Evolutionary conservation across 805 yeast genomes (phyloP).

Genomic region (Candida palmyrensis): DNA sequence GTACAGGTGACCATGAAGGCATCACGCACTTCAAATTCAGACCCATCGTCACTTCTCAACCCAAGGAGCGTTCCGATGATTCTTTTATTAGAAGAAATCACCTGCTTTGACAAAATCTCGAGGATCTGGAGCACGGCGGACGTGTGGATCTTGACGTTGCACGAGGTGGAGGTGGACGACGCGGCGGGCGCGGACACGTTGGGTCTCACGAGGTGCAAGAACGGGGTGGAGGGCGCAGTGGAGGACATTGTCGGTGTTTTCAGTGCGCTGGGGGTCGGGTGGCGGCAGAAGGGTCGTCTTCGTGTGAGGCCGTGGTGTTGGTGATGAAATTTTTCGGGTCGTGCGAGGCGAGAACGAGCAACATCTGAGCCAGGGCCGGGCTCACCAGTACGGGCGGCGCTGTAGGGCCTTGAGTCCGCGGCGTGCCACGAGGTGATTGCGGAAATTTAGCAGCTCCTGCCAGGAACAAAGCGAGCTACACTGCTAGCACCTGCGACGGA

Average conservation of each 20-base stretch:
- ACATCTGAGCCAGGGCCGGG: no score
- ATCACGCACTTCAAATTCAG: conserved; percentile 64
- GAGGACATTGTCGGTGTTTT: not conserved
- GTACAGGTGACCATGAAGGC: conserved; percentile 77
- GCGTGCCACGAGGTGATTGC: no score
- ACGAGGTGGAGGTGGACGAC: conserved; percentile 42
- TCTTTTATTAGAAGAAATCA: conserved; percentile 40
- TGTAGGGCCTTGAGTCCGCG: no score
- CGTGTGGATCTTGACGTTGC: conserved; percentile 55
- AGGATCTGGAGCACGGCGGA: conserved; percentile 72
- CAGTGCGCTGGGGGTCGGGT: not conserved
- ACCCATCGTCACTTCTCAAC: conserved; percentile 76
- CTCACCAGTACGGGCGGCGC: no score
- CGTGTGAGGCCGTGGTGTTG: no score
- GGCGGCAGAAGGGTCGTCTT: not conserved
- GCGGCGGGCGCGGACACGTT: conserved; percentile 43
- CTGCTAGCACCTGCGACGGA: no score
- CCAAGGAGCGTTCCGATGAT: conserved; percentile 83
- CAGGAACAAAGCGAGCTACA: no score
- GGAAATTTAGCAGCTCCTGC: no score
- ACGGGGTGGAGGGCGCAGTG: conserved; percentile 17
- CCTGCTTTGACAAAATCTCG: conserved; percentile 60
- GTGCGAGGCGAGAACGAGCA: conserved; percentile 2
- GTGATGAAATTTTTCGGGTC: conserved; percentile 4
- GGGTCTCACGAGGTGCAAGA: conserved; percentile 48